These are phyloP conservation scores for Arachnopeziza araneosa DNA, from an alignment of 2,329 filamentous ascomycete species.

Conservation along the genomic window DNA sequence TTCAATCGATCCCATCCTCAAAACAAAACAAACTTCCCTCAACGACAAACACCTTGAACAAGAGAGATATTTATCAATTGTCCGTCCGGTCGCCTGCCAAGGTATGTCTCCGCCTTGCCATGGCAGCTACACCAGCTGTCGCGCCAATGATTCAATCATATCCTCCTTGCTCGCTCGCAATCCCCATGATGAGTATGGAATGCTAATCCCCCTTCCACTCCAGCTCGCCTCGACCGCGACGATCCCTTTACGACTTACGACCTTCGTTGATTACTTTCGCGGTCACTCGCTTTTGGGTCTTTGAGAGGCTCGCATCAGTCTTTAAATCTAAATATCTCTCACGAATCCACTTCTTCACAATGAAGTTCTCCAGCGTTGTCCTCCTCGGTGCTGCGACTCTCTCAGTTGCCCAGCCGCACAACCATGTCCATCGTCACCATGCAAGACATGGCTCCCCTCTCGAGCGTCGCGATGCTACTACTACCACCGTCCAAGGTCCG, in stretches of 20 bases:
- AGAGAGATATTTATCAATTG: background rate
- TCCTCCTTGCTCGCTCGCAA: background rate
- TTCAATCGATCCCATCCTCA: background rate
- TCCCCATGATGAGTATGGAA: constrained; percentile 2
- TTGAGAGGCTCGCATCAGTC: constrained; percentile 17
- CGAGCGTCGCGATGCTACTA: constrained; percentile 39
- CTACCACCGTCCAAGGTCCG: constrained; percentile 47
- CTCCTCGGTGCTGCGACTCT: constrained; percentile 37
- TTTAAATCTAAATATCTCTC: constrained; percentile 3
- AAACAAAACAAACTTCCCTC: too few relatives aligned
- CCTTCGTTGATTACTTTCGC: background rate
- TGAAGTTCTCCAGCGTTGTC: constrained; percentile 29
- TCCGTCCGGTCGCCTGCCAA: background rate
- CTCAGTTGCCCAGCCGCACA: constrained; percentile 53
- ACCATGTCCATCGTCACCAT: constrained; percentile 55
- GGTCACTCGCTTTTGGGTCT: constrained; percentile 9
- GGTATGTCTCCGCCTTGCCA: background rate
- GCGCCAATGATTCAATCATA: background rate
- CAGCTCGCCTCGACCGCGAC: constrained; percentile 10
- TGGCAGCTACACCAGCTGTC: background rate
- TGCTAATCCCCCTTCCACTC: constrained; percentile 15
- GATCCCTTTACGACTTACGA: background rate
- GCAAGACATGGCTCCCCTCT: constrained; percentile 47
- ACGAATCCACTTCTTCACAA: constrained; percentile 30
- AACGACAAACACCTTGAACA: constrained; percentile 2